A percentile compares a stretch with the other conserved stretches of the same genome.
Evolutionary conservation across 345 rosid species (phyloP).

Genomic region (Boechera stricta): DNA sequence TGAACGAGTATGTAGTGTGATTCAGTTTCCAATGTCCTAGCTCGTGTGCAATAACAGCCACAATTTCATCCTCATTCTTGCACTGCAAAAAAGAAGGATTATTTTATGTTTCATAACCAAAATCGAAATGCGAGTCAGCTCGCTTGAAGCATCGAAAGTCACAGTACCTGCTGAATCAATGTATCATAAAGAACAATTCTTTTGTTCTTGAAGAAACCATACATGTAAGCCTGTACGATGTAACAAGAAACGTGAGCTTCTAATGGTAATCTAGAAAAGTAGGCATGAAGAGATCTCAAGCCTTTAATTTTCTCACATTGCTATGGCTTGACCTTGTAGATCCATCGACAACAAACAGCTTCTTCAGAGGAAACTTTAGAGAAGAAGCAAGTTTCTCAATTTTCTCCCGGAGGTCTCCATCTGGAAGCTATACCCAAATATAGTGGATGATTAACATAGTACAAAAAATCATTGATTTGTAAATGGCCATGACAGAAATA

Average conservation of each 20-base stretch:
- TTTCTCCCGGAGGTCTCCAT: conserved; percentile 79
- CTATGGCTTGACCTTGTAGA: conserved; percentile 99
- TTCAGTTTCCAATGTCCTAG: conserved; percentile 99
- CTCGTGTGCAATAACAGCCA: conserved; percentile 98
- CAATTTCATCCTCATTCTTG: conserved; percentile 89
- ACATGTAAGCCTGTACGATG: conserved; percentile 90
- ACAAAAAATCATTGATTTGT: conserved; percentile 16
- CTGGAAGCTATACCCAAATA: conserved; percentile 72
- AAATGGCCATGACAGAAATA: conserved; percentile 26
- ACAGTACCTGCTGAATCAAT: conserved; percentile 89
- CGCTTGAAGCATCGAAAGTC: conserved; percentile 10
- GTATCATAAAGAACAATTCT: conserved; percentile 97
- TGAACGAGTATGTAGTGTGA: conserved; percentile 90
- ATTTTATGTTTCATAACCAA: conserved; percentile 2
- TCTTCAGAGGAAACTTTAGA: conserved; percentile 87
- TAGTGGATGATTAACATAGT: conserved; percentile 23
- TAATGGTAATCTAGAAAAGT: conserved; percentile 3
- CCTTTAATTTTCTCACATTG: conserved; percentile 69
- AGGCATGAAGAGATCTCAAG: conserved; percentile 25
- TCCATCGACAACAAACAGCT: conserved; percentile 97
- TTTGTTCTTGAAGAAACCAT: conserved; percentile 99
- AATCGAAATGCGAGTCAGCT: background rate
- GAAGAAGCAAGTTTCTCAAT: conserved; percentile 94
- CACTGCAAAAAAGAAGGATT: conserved; percentile 59
- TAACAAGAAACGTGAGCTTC: conserved; percentile 27